phyloP scores from a whole-genome alignment of 768 basidiomycete genomes.

The Leccinum uliginosum region DNA sequence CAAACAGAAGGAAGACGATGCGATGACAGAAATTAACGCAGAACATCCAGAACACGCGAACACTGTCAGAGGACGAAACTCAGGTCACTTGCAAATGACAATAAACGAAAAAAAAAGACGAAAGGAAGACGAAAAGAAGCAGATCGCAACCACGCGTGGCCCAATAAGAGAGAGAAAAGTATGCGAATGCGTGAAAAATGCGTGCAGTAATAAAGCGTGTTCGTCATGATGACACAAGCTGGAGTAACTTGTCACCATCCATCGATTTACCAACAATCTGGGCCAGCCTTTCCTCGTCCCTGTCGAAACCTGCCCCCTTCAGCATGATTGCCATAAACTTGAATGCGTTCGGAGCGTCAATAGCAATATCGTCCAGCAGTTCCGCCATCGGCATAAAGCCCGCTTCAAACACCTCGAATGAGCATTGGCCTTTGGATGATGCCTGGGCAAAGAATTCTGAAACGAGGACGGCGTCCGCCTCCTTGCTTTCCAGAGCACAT shows the following conservation, averaged over 20 bases:
- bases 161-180: neutral
- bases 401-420: constrained; percentile 61
- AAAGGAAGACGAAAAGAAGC: neutral
- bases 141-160: constrained; percentile 14
- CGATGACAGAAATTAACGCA: constrained; percentile 29
- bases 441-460: constrained; percentile 68
- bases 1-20: constrained; percentile 18
- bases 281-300: constrained; percentile 51
- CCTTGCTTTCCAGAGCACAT: constrained; percentile 76
- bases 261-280: constrained; percentile 58
- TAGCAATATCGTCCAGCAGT: constrained; percentile 80
- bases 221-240: constrained; percentile 44
- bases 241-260: constrained; percentile 58
- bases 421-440: constrained; percentile 55
- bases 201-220: constrained; percentile 4
- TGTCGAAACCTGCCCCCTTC: constrained; percentile 56
- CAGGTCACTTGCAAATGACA: constrained; percentile 6
- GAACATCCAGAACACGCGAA: constrained; percentile 25
- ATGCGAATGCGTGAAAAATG: constrained; percentile 18
- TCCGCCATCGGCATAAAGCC: constrained; percentile 70
- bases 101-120: neutral
- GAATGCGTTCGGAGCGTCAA: constrained; percentile 88
- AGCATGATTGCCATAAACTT: constrained; percentile 71
- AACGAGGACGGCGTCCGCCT: constrained; percentile 73
- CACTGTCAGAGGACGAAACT: constrained; percentile 23